Evolutionary conservation across 371 early-diverging fungal species (phyloP), one percentile per base, ranked within the genome.

Genomic region (Lichtheimia ornata): DNA sequence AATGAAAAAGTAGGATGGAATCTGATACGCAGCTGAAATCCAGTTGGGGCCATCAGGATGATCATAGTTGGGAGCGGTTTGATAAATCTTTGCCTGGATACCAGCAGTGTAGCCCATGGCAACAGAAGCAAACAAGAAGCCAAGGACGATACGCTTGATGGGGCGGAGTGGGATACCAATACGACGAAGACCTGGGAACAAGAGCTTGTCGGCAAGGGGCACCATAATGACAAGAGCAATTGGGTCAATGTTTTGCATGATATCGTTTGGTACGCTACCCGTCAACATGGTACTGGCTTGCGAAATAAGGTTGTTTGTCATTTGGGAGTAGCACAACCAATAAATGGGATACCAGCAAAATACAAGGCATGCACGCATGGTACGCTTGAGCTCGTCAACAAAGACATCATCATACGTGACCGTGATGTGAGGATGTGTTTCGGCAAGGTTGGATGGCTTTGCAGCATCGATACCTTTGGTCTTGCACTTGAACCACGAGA

Each of bases 311-410:
- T 90, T 91, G 75, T 86, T 88, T 54, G 76, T 76, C 82, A 91
- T 89, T 73, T 93, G 89, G 51, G 72, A 66, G 71, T 91, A 91
- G 62, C 87, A 81, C 22, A 88, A 82, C 93, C 93, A 93, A 79
- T 86, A 93, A 54, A 93, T 66, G 17, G 91, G 90, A 63, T 74
- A 90, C 77, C 86, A 85, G 53, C 80, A 64, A 69, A 93, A 90
- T n/a, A 91, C 86, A 61, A 83, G 76, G 77, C 88, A 90, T 35
- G 91, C 88, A 24, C 77, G 74, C 50, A 90, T 69, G 3, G 88
- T 74, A 50, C 77, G 74, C 64, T 77, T 78, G 64, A 91, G 73
- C 70, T 90, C 91, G 25, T 86, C 79, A n/a, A 91, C 88, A 66
- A 90, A 91, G 54, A 77, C 71, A 72, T 89, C 86, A 57, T 87